These are phyloP conservation scores for Talaromyces sp. DNA, from an alignment of 2,329 filamentous ascomycete genomes.

Conservation along the genomic window DNA sequence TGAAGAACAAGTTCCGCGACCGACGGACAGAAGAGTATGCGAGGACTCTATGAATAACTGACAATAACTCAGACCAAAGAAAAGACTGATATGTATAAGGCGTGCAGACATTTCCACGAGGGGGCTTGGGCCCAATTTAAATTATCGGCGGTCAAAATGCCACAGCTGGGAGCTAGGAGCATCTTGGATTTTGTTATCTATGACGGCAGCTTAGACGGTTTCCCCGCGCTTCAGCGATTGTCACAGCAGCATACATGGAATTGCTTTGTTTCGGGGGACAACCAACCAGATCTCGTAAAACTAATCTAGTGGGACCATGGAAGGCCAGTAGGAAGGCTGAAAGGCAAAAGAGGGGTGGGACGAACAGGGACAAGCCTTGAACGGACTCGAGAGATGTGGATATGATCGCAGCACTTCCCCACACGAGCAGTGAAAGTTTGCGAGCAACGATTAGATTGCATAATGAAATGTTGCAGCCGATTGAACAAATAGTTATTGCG, in stretches of 20 bases:
- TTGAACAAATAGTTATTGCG: neutral
- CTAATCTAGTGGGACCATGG: slow-evolving; percentile 3
- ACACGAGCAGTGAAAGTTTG: neutral
- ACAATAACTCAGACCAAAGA: neutral
- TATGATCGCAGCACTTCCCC: neutral
- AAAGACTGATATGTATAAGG: neutral
- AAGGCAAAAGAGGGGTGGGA: neutral
- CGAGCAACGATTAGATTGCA: neutral
- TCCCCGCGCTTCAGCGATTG: slow-evolving; percentile 10
- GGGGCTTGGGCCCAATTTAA: slow-evolving; percentile 6
- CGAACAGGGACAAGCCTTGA: neutral
- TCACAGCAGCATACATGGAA: neutral
- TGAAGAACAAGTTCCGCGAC: neutral
- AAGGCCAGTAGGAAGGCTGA: slow-evolving; percentile 8
- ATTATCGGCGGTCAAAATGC: neutral
- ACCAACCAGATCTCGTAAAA: neutral
- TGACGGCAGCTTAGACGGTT: slow-evolving; percentile 2
- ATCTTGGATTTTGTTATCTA: slow-evolving; percentile 19
- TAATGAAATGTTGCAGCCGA: neutral
- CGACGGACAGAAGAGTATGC: neutral
- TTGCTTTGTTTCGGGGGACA: neutral
- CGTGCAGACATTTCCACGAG: neutral
- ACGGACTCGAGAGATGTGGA: neutral
- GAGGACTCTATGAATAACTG: neutral
- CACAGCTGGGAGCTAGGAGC: slow-evolving; percentile 3